A percentile compares a stretch with the other conserved stretches of the same genome.
Conservation (phyloP, 2,329 filamentous ascomycete species). For the Fusarium palustre region DNA sequence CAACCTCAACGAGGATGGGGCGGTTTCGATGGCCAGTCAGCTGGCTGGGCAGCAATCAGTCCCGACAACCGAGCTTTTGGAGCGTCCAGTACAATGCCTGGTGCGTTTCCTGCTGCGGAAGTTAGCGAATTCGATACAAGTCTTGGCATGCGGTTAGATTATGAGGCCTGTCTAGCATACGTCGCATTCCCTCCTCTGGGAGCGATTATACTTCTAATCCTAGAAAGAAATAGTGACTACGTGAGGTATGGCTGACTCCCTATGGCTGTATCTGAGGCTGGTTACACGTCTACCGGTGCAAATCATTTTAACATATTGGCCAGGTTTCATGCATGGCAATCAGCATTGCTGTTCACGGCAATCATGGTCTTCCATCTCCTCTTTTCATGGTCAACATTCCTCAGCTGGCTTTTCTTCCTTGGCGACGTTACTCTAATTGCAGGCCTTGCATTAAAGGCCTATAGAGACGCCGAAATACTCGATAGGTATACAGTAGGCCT, state of each 20-base stretch:
- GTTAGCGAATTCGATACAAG: conserved; percentile 92
- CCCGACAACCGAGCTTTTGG: conserved; percentile 41
- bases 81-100: conserved; percentile 48
- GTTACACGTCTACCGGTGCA: background rate
- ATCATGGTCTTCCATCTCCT: conserved; percentile 83
- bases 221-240: conserved; percentile 97
- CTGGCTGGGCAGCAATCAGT: conserved; percentile 45
- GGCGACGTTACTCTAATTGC: conserved; percentile 81
- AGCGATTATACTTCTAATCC: conserved; percentile 82
- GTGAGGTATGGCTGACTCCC: conserved; percentile 73
- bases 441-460: conserved; percentile 82
- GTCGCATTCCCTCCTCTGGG: conserved; percentile 86
- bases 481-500: conserved; percentile 62
- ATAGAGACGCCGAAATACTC: conserved; percentile 79
- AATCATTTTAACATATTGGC: conserved; percentile 16
- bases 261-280: background rate
- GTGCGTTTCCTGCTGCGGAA: conserved; percentile 58
- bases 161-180: conserved; percentile 93
- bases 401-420: conserved; percentile 86
- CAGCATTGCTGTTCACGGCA: conserved; percentile 81
- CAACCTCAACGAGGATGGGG: conserved; percentile 69
- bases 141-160: conserved; percentile 84
- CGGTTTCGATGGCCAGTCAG: conserved; percentile 55
- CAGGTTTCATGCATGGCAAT: conserved; percentile 98
- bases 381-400: conserved; percentile 83